Conservation (phyloP, 1,139 yeast species). For the Martiniozyma asiatica region DNA sequence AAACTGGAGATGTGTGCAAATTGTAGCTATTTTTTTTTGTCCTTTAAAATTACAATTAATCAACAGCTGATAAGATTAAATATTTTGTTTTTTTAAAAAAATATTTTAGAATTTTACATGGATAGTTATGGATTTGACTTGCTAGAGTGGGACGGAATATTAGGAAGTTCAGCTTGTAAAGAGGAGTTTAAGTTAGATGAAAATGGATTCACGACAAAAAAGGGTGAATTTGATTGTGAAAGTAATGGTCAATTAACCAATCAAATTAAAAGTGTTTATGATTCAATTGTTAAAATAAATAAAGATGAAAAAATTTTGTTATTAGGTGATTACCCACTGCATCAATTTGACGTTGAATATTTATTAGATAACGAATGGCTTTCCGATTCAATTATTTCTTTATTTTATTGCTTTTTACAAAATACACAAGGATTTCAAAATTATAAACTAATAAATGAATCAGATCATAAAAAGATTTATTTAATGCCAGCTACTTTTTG, state of each 20-base stretch:
- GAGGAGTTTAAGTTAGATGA: neutral
- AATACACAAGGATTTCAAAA: slow-evolving; percentile 20
- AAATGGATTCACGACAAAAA: slow-evolving; percentile 2
- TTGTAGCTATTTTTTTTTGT: too few species aligned
- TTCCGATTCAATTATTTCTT: slow-evolving; percentile 57
- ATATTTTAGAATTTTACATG: too few species aligned
- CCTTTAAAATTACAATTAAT: too few species aligned
- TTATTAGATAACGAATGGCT: slow-evolving; percentile 53
- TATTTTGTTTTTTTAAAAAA: too few species aligned
- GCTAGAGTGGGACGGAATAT: slow-evolving; percentile 2
- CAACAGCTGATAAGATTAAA: too few species aligned
- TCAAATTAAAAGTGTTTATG: neutral
- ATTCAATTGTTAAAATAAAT: neutral
- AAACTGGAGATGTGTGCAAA: too few species aligned
- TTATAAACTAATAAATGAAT: slow-evolving; percentile 12
- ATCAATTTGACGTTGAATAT: slow-evolving; percentile 33
- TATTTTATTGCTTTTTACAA: slow-evolving; percentile 50
- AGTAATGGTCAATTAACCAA: neutral
- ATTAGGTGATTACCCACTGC: slow-evolving; percentile 33
- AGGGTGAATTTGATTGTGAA: slow-evolving; percentile 2
- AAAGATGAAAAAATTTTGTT: slow-evolving; percentile 30
- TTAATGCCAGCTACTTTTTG: slow-evolving; percentile 23
- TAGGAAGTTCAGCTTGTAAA: neutral
- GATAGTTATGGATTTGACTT: slow-evolving; percentile 4
- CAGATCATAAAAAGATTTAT: slow-evolving; percentile 10